Evolutionary conservation across 2,329 filamentous ascomycete species (phyloP).

Genomic region (Hypoxylon sp.): DNA sequence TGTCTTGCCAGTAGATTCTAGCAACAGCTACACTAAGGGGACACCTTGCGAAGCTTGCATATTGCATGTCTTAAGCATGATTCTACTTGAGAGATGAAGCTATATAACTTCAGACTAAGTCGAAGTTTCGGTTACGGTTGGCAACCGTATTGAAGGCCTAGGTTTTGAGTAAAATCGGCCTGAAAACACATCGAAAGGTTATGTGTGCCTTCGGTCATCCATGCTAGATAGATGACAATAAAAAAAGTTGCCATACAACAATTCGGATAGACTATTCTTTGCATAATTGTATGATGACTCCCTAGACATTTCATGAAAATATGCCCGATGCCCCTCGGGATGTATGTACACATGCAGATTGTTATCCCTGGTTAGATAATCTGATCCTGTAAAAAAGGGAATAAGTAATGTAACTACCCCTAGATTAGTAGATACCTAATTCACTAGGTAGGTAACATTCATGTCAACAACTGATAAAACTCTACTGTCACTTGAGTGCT

Average conservation of each 20-base stretch:
- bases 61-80: background rate
- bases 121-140: background rate
- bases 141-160: background rate
- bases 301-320: background rate
- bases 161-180: background rate
- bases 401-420: too few species aligned
- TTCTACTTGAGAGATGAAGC: background rate
- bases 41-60: background rate
- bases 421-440: background rate
- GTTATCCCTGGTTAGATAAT: too few species aligned
- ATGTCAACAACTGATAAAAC: background rate
- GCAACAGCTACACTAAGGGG: background rate
- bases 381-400: too few species aligned
- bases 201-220: background rate
- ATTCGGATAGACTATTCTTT: background rate
- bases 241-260: conserved; percentile 1
- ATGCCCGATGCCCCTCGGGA: background rate
- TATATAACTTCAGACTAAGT: background rate
- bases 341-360: background rate
- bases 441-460: background rate
- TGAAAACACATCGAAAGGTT: background rate
- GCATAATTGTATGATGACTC: background rate
- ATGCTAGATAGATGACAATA: conserved; percentile 2
- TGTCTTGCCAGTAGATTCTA: conserved; percentile 10
- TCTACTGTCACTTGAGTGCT: too few species aligned